These are phyloP conservation scores for Botryotinia globosa DNA, from an alignment of 2,329 filamentous ascomycete genomes.

Conservation along the genomic window DNA sequence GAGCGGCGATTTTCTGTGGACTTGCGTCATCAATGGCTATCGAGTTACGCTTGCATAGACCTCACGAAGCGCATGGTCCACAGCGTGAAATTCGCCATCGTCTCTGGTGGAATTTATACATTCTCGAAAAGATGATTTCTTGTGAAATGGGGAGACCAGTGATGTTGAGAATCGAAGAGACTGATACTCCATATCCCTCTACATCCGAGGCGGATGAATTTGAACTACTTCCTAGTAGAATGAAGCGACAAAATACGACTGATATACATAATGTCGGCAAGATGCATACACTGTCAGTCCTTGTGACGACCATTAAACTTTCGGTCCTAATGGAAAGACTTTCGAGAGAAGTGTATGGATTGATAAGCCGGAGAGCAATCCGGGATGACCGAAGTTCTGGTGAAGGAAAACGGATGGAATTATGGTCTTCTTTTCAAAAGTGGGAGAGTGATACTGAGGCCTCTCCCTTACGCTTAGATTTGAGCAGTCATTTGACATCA, in stretches of 20 bases:
- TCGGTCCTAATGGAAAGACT: conserved; percentile 32
- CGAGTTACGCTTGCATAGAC: conserved; percentile 34
- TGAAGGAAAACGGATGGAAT: conserved; percentile 30
- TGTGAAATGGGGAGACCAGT: conserved; percentile 35
- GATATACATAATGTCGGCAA: conserved; percentile 28
- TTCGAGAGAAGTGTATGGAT: conserved; percentile 33
- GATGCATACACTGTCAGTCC: conserved; percentile 33
- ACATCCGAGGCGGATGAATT: conserved; percentile 37
- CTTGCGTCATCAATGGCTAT: conserved; percentile 36
- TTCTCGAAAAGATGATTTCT: conserved; percentile 38
- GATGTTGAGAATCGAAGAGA: conserved; percentile 32
- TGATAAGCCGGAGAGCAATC: conserved; percentile 32
- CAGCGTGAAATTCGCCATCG: conserved; percentile 34
- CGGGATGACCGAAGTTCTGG: conserved; percentile 31
- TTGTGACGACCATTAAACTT: conserved; percentile 33
- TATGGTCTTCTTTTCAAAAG: conserved; percentile 30
- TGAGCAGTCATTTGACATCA: conserved; percentile 30
- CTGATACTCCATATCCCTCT: conserved; percentile 35
- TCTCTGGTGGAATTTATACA: conserved; percentile 38
- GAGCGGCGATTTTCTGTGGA: conserved; percentile 34
- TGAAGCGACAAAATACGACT: conserved; percentile 13
- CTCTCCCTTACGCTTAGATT: conserved; percentile 33
- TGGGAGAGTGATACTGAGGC: conserved; percentile 34
- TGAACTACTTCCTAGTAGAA: conserved; percentile 32
- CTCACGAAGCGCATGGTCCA: conserved; percentile 28